Base-by-base conservation (phyloP, 805 yeast species). In the Yueomyces sinensis region DNA sequence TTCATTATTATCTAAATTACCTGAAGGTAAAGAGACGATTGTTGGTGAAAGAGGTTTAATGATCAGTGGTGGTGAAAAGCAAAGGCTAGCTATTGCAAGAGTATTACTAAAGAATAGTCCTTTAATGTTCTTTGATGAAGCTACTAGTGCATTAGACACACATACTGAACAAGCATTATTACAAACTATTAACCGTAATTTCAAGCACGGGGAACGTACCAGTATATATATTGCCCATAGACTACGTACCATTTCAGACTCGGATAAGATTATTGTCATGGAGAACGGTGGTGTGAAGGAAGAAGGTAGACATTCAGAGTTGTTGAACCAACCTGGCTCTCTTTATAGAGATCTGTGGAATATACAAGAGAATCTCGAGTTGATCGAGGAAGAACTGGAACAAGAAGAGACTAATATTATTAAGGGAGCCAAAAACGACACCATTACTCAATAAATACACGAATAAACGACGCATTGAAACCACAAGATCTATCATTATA, bases 21-120 rank as follows among this genome's bases (percentile, higher is more conserved):
- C 98, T 0, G 81, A 82, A 13, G 95, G 96, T 1, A 63, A 71
- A 29, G 64, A 79, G 20, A 91, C 97, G 0, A 65, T 82, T 38
- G 98, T 91, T 14, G 98, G 98, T 32, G 98, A 91, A 56, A 66
- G 93, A 51, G 98, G 98, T n/a, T 69, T 91, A 70, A 91, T 91
- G 98, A 87, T 91, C 32, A 84, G 95, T 18, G 98, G 98, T n/a
- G 98, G 98, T 40, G 98, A 91, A 55, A 87, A 91, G 54, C 98
- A 91, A 59, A 65, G 98, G 41, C 64, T 91, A 30, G 97, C 98
- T 0, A 84, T 91, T 43, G 91, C 96, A 1, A 68, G 98, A 42
- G 72, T 91, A n/a, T 57, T 91, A 30, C 60, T 91, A 45, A 91
- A 91, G 56, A 68, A 74, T 42, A 74, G 96, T 0, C 89, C 91